phyloP scores from a whole-genome alignment of 139 green algal genomes.

The Coccomyxa sp. region DNA sequence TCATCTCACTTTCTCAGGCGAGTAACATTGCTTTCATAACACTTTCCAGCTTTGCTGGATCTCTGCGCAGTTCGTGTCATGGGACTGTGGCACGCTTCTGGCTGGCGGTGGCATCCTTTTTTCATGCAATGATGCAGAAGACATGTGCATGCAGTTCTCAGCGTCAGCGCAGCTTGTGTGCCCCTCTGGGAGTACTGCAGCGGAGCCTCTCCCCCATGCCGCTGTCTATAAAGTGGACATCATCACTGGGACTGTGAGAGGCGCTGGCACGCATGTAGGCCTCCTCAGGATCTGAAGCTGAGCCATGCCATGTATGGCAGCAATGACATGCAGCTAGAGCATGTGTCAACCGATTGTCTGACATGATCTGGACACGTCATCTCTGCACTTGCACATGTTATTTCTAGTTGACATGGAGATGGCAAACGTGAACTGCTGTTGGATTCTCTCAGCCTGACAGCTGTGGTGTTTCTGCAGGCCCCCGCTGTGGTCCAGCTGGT shows the following conservation, averaged over 20 bases:
- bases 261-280: slow-evolving; percentile 57
- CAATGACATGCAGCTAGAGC: no score
- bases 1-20: no score
- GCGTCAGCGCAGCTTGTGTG: no score
- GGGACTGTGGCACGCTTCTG: no score
- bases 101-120: no score
- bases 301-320: background rate
- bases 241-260: slow-evolving; percentile 75
- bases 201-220: background rate
- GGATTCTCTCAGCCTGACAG: background rate
- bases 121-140: no score
- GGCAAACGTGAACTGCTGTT: no score
- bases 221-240: slow-evolving; percentile 39
- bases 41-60: no score
- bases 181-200: background rate
- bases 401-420: background rate
- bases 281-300: background rate
- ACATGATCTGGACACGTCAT: background rate
- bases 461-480: background rate
- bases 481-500: slow-evolving; percentile 25
- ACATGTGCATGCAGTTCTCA: no score
- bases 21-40: no score
- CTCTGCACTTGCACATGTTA: background rate
- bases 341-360: background rate
- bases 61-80: no score